A percentile compares a stretch with the other conserved stretches of the same genome.
Evolutionary conservation across 495 filamentous ascomycete genomes (phyloP).

Genomic region (Penicillium arizonense): DNA sequence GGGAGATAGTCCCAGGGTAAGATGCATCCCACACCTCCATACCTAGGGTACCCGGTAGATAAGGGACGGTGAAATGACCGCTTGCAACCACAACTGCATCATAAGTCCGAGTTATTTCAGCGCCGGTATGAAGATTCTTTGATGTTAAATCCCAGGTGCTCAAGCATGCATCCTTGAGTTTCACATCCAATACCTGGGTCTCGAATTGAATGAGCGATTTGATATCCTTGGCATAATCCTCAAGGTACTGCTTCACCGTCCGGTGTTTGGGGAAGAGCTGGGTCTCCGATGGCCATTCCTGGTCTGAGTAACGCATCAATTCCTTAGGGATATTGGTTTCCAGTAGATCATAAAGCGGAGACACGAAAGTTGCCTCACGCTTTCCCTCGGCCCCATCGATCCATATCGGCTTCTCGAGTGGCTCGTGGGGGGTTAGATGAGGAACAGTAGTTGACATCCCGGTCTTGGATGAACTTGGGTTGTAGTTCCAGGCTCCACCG

Average conservation of each 20-base stretch:
- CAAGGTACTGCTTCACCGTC: conserved; percentile 69
- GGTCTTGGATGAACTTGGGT: conserved; percentile 27
- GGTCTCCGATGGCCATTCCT: conserved; percentile 56
- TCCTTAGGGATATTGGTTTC: conserved; percentile 85
- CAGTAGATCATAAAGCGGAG: conserved; percentile 76
- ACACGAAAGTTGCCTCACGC: conserved; percentile 48
- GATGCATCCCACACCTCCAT: conserved; percentile 53
- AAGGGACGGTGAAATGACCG: conserved; percentile 75
- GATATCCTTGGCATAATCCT: conserved; percentile 68
- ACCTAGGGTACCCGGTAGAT: conserved; percentile 63
- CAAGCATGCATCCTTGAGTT: conserved; percentile 13
- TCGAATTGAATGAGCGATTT: conserved; percentile 52
- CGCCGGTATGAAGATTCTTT: conserved; percentile 43
- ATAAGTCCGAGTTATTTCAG: conserved; percentile 34
- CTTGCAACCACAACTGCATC: conserved; percentile 84
- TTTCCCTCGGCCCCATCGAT: conserved; percentile 16
- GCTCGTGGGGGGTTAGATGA: conserved; percentile 41
- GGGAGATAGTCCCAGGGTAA: conserved; percentile 65
- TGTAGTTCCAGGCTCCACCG: conserved; percentile 83
- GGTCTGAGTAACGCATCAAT: conserved; percentile 79
- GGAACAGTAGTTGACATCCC: conserved; percentile 32
- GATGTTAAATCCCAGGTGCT: conserved; percentile 55
- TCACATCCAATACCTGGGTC: conserved; percentile 56
- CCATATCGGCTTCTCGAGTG: conserved; percentile 45
- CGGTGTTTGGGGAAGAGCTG: conserved; percentile 73